Base-by-base conservation (phyloP, 176 grass and related monocot genomes). In the Paspalum vaginatum region DNA sequence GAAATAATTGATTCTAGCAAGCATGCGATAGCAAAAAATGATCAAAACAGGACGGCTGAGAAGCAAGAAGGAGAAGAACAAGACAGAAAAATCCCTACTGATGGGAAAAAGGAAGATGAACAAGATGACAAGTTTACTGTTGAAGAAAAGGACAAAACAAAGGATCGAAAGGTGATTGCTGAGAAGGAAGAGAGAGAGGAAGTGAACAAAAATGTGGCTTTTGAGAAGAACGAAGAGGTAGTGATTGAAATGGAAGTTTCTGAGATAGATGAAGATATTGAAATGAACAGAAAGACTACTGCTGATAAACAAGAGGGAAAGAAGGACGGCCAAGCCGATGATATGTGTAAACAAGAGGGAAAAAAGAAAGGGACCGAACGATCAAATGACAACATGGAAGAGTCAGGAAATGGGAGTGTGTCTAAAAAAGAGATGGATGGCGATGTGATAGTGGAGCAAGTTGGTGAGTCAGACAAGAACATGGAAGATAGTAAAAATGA, bases 401-500 rank as follows among this genome's bases (percentile, higher is more conserved):
- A 32, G 68, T 7, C 24, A 71, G 46, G 61, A 50, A 61, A 72
- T 48, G 50, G 74, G 80, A 45, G 46, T 17, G 46, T 11, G 5
- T 44, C 64, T 44, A 62, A 65, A 24, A n/a, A 65, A 7, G 74
- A 52, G 60, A 70, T 78, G 25, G 26, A 65, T 45, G 48, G 56
- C 39, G 65, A 91, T 56, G 65, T 18, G 62, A 25, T 18, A 64
- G 52, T 82, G 77, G 78, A 79, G 43, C 50, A 85, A 59, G 72
- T 24, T 39, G 51, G 80, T 9, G 58, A 79, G 17, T 61, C 24
- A 54, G 68, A 80, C 22, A 86, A 80, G n/a, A 79, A 83, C 5
- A 42, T 69, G 11, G 74, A 71, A 76, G 80, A 88, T 15, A 88
- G 70, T 79, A 85, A 83, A 53, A 82, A 83, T 62, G 82, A 78